phyloP scores from a whole-genome alignment of 129 eudicot genomes.

The Pulicaria dysenterica region DNA sequence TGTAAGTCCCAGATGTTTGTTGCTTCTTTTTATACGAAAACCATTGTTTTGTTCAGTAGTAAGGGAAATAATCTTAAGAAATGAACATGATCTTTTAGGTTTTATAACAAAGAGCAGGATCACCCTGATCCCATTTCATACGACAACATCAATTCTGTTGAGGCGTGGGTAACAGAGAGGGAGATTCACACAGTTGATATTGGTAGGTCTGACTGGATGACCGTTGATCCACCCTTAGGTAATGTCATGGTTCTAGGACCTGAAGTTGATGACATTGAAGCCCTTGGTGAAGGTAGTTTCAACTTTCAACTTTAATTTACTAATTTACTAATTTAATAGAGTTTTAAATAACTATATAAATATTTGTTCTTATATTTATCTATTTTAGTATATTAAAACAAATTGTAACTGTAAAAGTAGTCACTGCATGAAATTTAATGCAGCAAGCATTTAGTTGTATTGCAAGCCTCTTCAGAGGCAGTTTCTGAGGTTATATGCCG shows the following conservation, averaged over 20 bases:
- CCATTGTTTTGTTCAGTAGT: too few species aligned
- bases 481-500: not conserved
- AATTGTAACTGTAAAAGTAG: not conserved
- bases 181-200: constrained; percentile 56
- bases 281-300: constrained; percentile 70
- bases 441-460: not conserved
- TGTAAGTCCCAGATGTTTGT: constrained; percentile 46
- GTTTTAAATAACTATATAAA: too few species aligned
- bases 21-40: not conserved
- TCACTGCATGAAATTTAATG: not conserved
- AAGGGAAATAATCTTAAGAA: not conserved
- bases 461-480: not conserved
- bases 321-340: not conserved
- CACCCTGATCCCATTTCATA: constrained; percentile 60
- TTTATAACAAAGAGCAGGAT: constrained; percentile 52
- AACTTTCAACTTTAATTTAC: not conserved
- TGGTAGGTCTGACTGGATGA: constrained; percentile 74
- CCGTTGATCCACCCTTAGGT: constrained; percentile 73
- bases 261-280: constrained; percentile 73
- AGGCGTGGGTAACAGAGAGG: constrained; percentile 68
- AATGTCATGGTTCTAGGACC: constrained; percentile 51
- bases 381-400: too few species aligned
- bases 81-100: constrained; percentile 43
- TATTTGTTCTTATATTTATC: too few species aligned
- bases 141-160: constrained; percentile 48